A percentile compares a stretch with the other conserved stretches of the same genome.
Evolutionary conservation across 371 early-diverging fungal species (phyloP).

Genomic region (Apophysomyces trapeziformis): DNA sequence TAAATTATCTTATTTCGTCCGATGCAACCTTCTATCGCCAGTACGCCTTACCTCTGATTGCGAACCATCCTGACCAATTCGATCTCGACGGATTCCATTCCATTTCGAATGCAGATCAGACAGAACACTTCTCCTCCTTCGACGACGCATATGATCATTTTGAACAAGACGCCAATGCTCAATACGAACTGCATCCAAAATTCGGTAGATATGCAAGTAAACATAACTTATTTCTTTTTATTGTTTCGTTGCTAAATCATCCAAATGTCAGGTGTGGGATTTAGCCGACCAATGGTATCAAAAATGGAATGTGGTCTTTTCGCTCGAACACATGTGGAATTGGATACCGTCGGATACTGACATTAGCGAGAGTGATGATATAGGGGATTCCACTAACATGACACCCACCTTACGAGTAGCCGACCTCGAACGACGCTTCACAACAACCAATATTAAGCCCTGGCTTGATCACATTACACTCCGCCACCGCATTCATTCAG

Average conservation of each 20-base stretch:
- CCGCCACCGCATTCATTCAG: slow-evolving; percentile 37
- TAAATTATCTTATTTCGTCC: slow-evolving; percentile 38
- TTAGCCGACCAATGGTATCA: slow-evolving; percentile 53
- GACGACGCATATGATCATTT: slow-evolving; percentile 35
- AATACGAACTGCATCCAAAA: slow-evolving; percentile 48
- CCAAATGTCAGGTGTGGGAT: slow-evolving; percentile 45
- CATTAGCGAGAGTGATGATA: slow-evolving; percentile 14
- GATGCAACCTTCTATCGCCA: slow-evolving; percentile 41
- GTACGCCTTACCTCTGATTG: slow-evolving; percentile 43
- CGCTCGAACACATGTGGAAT: slow-evolving; percentile 51
- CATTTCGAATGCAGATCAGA: slow-evolving; percentile 14
- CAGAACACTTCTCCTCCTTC: slow-evolving; percentile 8
- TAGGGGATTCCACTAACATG: slow-evolving; percentile 10
- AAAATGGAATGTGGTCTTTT: slow-evolving; percentile 49
- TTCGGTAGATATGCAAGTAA: slow-evolving; percentile 49
- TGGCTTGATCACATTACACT: slow-evolving; percentile 38
- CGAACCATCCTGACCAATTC: slow-evolving; percentile 26
- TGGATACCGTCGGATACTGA: slow-evolving; percentile 24
- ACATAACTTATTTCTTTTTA: slow-evolving; percentile 18
- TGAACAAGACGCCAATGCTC: slow-evolving; percentile 33
- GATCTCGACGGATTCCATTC: slow-evolving; percentile 46
- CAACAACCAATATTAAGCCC: slow-evolving; percentile 28
- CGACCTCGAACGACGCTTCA: slow-evolving; percentile 18
- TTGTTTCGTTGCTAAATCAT: slow-evolving; percentile 12
- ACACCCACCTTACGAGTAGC: background rate